Percentiles rank a stretch among this genome's conserved stretches.
Evolutionary conservation across 2,329 filamentous ascomycete species (phyloP).

Genomic region (Xylariales sp.): DNA sequence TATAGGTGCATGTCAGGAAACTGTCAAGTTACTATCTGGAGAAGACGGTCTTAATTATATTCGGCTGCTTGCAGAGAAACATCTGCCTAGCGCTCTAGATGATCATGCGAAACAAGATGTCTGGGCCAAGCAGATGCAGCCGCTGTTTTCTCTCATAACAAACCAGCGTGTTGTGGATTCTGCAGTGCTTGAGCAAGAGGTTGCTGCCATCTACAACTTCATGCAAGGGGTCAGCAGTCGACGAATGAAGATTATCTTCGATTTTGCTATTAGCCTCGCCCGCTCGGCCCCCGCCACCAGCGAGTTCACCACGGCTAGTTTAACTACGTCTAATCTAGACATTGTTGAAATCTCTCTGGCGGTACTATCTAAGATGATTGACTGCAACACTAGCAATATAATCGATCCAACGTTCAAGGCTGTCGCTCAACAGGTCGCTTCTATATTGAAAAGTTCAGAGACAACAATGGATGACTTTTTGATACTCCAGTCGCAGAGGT

Average conservation of each 20-base stretch:
- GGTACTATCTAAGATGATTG: constrained; percentile 51
- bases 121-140: constrained; percentile 47
- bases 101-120: constrained; percentile 29
- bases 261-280: constrained; percentile 17
- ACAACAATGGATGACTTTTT: constrained; percentile 41
- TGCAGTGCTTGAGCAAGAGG: constrained; percentile 54
- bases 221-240: constrained; percentile 41
- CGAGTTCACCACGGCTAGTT: not conserved
- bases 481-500: constrained; percentile 48
- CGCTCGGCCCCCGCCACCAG: not conserved
- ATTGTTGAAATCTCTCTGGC: constrained; percentile 48
- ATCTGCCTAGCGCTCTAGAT: constrained; percentile 33
- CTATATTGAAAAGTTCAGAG: constrained; percentile 20
- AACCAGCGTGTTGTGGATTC: constrained; percentile 53
- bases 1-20: constrained; percentile 47
- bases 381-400: constrained; percentile 53
- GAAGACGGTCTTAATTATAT: constrained; percentile 49
- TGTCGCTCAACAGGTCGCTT: constrained; percentile 34
- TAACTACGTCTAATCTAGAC: constrained; percentile 36
- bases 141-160: constrained; percentile 52
- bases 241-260: constrained; percentile 24
- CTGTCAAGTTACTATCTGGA: constrained; percentile 45
- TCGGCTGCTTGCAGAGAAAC: constrained; percentile 41
- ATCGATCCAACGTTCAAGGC: constrained; percentile 46
- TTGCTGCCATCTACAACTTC: constrained; percentile 51